Evolutionary conservation across 179 eudicot species (phyloP), one percentile per base, ranked within the genome.

Genomic region (Amaranthus tricolor): DNA sequence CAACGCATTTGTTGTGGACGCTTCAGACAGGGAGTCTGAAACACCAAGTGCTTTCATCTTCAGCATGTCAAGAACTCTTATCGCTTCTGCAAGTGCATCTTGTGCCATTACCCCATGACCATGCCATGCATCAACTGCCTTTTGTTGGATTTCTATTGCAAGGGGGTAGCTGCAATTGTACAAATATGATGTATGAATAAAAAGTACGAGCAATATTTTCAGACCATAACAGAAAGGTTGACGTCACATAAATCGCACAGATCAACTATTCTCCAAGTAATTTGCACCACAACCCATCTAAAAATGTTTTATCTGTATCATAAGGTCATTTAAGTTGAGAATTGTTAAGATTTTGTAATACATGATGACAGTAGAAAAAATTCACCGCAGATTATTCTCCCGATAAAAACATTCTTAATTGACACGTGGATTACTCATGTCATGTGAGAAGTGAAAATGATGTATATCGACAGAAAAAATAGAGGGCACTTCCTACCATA

Each of bases 141-240:
- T 87, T 82, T 92, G 85, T 79, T 92, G 99, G 80, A 92, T 90
- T 81, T 92, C 85, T 13, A 92, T 88, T 12, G 99, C 97, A 12
- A 92, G 82, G 31, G 73, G 73, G 62, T 92, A 92, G 77, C 98
- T 94, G 96, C 80, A 83, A 76, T 73, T 52, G 68, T 71, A 82
- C 9, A 47, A 64, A 60, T 48, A 6, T 48, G 9, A 69, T 69
- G 20, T 9, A 69, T 69, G 60, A 69, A 31, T 67, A 11, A 16
- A 51, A 50, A 7, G 19, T 11, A 4, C 11, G 15, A 40, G 14
- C 3, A 52, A 51, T 31, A 6, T 20, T 21, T 20, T 11, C 55
- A 47, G 21, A 66, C 4, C 56, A 49, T 50, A 0, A 66, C 48
- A 68, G 17, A 21, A 52, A 6, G 9, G 43, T 20, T 24, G 48